Evolutionary conservation across 495 filamentous ascomycete species (phyloP).

Genomic region (Penicillium salamii): DNA sequence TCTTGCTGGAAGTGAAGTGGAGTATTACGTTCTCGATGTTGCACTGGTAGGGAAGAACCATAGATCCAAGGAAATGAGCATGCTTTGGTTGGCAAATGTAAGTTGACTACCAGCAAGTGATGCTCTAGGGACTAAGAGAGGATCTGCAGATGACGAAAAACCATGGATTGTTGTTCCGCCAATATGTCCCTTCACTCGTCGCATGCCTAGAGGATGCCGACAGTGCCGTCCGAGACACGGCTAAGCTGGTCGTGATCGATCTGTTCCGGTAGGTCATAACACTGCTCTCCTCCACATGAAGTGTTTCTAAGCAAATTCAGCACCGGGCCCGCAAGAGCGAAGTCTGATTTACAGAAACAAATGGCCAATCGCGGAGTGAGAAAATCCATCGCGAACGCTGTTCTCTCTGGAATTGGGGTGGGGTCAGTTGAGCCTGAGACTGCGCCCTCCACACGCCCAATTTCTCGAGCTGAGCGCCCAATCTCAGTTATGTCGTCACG

Average conservation of each 20-base stretch:
- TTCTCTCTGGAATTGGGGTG: conserved; percentile 69
- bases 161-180: conserved; percentile 71
- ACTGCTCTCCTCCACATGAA: neutral
- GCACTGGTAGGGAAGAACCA: conserved; percentile 78
- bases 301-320: conserved; percentile 33
- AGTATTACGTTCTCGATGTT: conserved; percentile 71
- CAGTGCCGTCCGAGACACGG: conserved; percentile 75
- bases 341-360: conserved; percentile 82
- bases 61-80: conserved; percentile 74
- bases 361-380: conserved; percentile 75
- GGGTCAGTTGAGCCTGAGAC: conserved; percentile 23
- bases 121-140: neutral
- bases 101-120: conserved; percentile 31
- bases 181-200: conserved; percentile 78
- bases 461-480: conserved; percentile 43
- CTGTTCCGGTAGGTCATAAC: conserved; percentile 67
- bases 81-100: conserved; percentile 75
- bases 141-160: conserved; percentile 68
- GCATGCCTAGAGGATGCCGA: conserved; percentile 87
- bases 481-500: conserved; percentile 27
- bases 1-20: conserved; percentile 65
- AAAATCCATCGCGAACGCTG: conserved; percentile 75
- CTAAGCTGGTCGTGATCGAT: conserved; percentile 77
- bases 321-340: conserved; percentile 76
- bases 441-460: conserved; percentile 28